Conservation (phyloP, 2,329 filamentous ascomycete species). For the Penicillium sp. region DNA sequence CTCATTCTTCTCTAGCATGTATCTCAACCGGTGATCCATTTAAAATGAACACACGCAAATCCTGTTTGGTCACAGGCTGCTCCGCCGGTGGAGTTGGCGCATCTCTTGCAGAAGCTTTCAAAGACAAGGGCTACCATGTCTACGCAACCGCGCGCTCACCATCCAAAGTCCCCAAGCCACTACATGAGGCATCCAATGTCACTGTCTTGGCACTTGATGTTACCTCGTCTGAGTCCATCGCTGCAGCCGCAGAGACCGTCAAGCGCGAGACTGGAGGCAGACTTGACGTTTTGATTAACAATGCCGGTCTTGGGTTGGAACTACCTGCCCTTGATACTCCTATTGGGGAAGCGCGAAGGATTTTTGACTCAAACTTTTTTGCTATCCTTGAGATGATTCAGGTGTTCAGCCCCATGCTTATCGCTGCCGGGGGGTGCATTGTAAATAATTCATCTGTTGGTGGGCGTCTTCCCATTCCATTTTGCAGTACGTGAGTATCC, state of each 20-base stretch:
- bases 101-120: not conserved
- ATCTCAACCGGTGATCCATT: not conserved
- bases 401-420: not conserved
- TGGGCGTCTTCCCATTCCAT: not conserved
- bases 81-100: not conserved
- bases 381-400: no score
- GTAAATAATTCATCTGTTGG: slow-evolving; percentile 1
- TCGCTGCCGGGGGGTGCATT: not conserved
- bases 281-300: slow-evolving; percentile 3
- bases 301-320: not conserved
- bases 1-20: not conserved
- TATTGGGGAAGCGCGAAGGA: not conserved
- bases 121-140: not conserved
- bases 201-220: not conserved
- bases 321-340: not conserved
- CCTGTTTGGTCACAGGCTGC: not conserved
- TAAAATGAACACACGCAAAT: not conserved
- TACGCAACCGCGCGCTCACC: slow-evolving; percentile 1
- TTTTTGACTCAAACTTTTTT: not conserved
- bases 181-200: not conserved
- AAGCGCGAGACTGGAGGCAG: not conserved
- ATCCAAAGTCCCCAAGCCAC: not conserved
- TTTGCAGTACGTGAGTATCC: not conserved
- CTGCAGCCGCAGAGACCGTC: not conserved
- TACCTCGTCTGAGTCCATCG: not conserved